A percentile compares a stretch with the other conserved stretches of the same genome.
These are phyloP conservation scores for Gastrolobium villosum DNA, from an alignment of 306 rosid genomes.

Conservation along the genomic window DNA sequence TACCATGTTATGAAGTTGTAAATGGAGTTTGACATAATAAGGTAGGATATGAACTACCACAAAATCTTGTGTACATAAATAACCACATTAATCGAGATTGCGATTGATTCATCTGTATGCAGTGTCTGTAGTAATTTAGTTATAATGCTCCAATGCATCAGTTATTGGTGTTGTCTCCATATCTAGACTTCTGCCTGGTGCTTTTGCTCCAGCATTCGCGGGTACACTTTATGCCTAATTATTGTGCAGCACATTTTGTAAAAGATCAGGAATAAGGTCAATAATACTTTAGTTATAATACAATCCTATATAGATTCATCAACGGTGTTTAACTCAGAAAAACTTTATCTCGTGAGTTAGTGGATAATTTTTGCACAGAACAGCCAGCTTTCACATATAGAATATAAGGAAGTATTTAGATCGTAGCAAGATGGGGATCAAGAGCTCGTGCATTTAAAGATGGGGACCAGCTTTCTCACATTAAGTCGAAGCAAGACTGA, in stretches of 20 bases:
- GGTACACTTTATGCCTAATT: conserved; percentile 8
- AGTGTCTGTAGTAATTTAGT: neutral
- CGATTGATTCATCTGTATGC: conserved; percentile 26
- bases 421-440: too few species aligned
- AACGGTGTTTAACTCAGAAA: too few species aligned
- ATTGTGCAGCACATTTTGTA: conserved; percentile 27
- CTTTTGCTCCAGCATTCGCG: conserved; percentile 31
- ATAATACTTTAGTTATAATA: neutral
- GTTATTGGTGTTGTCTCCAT: conserved; percentile 29
- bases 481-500: too few species aligned
- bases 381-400: too few species aligned
- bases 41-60: conserved; percentile 11
- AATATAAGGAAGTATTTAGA: too few species aligned
- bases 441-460: too few species aligned
- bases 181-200: neutral
- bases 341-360: too few species aligned
- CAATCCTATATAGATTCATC: too few species aligned
- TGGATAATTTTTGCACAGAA: too few species aligned
- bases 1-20: conserved; percentile 31
- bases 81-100: conserved; percentile 30
- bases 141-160: neutral
- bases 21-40: conserved; percentile 35
- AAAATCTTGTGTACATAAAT: conserved; percentile 55
- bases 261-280: conserved; percentile 19
- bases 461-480: too few species aligned